These are phyloP conservation scores for Mycena floridula DNA, from an alignment of 768 basidiomycete genomes.

Conservation along the genomic window DNA sequence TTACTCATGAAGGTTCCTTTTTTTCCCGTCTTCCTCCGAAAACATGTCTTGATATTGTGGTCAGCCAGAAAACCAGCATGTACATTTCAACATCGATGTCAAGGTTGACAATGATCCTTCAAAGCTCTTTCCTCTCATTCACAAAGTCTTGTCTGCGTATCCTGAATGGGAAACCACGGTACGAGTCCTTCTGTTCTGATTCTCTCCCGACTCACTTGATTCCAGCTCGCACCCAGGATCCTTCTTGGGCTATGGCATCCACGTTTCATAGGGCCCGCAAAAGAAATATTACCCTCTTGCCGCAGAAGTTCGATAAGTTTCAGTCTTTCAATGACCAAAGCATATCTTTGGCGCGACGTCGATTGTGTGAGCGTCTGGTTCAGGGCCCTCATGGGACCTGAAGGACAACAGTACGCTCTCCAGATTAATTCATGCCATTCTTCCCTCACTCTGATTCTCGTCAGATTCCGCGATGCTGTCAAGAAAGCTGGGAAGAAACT, in stretches of 20 bases:
- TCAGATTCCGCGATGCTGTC: conserved; percentile 82
- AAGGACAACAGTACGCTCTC: no score
- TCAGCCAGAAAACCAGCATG: conserved; percentile 75
- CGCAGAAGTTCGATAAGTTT: conserved; percentile 80
- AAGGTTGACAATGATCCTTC: conserved; percentile 91
- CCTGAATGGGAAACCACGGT: conserved; percentile 66
- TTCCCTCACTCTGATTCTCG: no score
- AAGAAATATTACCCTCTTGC: conserved; percentile 72
- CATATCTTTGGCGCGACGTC: conserved; percentile 86
- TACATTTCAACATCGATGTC: conserved; percentile 85
- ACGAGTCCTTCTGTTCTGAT: no score
- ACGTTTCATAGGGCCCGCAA: conserved; percentile 75
- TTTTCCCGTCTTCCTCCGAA: conserved; percentile 5
- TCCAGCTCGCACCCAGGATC: conserved; percentile 73
- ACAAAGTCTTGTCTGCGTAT: conserved; percentile 55
- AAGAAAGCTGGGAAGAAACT: conserved; percentile 72
- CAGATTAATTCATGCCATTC: no score
- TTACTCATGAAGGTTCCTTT: conserved; percentile 65
- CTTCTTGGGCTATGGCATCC: conserved; percentile 90
- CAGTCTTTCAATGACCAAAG: conserved; percentile 63
- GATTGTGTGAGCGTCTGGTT: conserved; percentile 86
- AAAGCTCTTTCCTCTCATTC: conserved; percentile 77
- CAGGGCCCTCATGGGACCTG: conserved; percentile 56
- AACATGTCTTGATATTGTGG: background rate
- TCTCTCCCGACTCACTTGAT: no score